Conservation (phyloP, 768 basidiomycete genomes). For the Termitomyces titanicus region DNA sequence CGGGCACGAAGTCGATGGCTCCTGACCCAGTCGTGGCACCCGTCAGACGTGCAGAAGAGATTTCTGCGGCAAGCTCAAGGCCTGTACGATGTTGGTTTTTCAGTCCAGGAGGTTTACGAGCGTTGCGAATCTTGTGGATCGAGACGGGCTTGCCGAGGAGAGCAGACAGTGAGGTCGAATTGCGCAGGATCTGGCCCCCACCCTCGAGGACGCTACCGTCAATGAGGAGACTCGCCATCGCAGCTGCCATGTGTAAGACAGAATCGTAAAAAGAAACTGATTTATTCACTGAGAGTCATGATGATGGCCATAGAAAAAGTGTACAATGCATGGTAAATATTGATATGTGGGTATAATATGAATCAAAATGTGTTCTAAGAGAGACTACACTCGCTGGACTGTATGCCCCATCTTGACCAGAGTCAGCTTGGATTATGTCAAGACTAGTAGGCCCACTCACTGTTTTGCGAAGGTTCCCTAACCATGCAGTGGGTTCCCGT, state of each 20-base stretch:
- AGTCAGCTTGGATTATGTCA: neutral
- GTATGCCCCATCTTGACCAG: slow-evolving; percentile 14
- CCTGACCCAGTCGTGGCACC: slow-evolving; percentile 55
- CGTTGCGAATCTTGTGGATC: slow-evolving; percentile 58
- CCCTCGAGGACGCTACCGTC: slow-evolving; percentile 53
- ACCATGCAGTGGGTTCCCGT: slow-evolving; percentile 63
- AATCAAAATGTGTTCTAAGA: neutral
- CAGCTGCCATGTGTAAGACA: slow-evolving; percentile 6
- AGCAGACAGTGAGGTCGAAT: slow-evolving; percentile 62
- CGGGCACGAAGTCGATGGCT: slow-evolving; percentile 54
- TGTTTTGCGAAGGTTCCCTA: slow-evolving; percentile 60
- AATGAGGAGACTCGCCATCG: slow-evolving; percentile 27
- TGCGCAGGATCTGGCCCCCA: slow-evolving; percentile 74
- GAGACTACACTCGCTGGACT: slow-evolving; percentile 13
- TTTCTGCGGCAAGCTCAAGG: slow-evolving; percentile 58
- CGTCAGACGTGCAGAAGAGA: slow-evolving; percentile 50
- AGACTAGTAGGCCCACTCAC: slow-evolving; percentile 22
- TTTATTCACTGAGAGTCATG: neutral
- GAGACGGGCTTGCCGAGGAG: slow-evolving; percentile 57
- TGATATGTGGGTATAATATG: slow-evolving; percentile 8
- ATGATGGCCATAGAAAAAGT: slow-evolving; percentile 1
- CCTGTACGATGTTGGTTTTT: slow-evolving; percentile 74
- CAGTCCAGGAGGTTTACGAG: slow-evolving; percentile 59
- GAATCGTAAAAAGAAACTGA: neutral
- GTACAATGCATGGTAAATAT: slow-evolving; percentile 7